phyloP scores from a whole-genome alignment of 306 rosid species.

The Alnus glutinosa region DNA sequence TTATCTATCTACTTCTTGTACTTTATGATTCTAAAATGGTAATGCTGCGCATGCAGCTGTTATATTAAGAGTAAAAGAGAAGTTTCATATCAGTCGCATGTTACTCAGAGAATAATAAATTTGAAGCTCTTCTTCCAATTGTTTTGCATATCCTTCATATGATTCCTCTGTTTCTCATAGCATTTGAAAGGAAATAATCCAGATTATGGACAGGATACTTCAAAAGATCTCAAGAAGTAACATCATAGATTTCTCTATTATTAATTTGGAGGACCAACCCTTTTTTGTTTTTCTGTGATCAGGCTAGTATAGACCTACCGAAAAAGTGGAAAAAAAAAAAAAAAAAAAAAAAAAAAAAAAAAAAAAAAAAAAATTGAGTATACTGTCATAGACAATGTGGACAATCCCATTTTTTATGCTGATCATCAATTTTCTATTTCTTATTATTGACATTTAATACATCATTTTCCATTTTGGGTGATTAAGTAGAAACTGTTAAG shows the following conservation, averaged over 20 bases:
- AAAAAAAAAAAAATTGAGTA: neutral
- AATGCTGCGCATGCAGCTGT: neutral
- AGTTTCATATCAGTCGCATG: neutral
- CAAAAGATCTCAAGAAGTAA: neutral
- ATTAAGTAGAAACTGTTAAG: neutral
- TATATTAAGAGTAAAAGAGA: neutral
- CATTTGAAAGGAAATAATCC: neutral
- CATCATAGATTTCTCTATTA: neutral
- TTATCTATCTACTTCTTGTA: constrained; percentile 8
- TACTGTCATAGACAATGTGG: neutral
- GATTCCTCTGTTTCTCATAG: neutral
- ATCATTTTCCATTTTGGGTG: constrained; percentile 8
- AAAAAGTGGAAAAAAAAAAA: too few species aligned
- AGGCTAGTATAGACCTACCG: neutral
- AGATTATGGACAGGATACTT: neutral
- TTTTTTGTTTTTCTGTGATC: neutral
- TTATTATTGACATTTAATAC: neutral
- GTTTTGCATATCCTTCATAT: neutral
- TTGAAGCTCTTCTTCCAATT: neutral
- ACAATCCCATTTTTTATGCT: neutral
- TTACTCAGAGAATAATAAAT: neutral
- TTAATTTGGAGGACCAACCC: neutral
- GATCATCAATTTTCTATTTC: neutral
- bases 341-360: too few species aligned
- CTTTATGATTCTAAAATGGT: neutral